Evolutionary conservation across 768 basidiomycete genomes (phyloP).

Genomic region (Suillus alpinus): DNA sequence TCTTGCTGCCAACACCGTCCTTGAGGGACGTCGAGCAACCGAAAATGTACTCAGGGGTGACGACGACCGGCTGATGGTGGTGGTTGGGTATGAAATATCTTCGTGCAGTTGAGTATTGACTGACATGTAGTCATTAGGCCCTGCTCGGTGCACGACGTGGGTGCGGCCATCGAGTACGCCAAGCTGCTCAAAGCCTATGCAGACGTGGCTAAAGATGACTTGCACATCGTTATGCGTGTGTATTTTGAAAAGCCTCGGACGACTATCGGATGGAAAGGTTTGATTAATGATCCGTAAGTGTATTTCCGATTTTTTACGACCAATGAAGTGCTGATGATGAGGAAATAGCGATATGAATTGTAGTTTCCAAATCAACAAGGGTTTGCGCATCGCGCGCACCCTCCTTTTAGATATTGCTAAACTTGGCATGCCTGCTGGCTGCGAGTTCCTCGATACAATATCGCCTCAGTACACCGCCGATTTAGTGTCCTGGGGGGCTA

Average conservation of each 20-base stretch:
- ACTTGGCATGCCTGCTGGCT: constrained; percentile 90
- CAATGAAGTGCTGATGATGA: neutral
- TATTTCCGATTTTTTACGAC: neutral
- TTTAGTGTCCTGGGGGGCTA: constrained; percentile 92
- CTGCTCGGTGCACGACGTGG: constrained; percentile 91
- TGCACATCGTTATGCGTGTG: constrained; percentile 95
- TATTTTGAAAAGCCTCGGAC: constrained; percentile 98
- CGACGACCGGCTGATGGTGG: constrained; percentile 90
- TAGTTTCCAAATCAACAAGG: constrained; percentile 94
- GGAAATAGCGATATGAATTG: constrained; percentile 68
- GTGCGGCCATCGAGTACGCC: constrained; percentile 87
- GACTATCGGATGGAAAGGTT: constrained; percentile 98
- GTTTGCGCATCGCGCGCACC: constrained; percentile 82
- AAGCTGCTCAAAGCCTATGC: constrained; percentile 76
- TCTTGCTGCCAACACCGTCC: constrained; percentile 80
- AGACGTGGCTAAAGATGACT: constrained; percentile 74
- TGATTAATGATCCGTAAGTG: constrained; percentile 85
- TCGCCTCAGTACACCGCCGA: constrained; percentile 91
- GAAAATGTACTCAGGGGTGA: constrained; percentile 81
- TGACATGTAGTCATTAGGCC: constrained; percentile 48
- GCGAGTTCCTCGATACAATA: constrained; percentile 88
- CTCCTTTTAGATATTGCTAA: constrained; percentile 87
- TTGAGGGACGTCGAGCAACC: constrained; percentile 76
- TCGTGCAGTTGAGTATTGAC: constrained; percentile 1
- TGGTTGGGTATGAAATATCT: constrained; percentile 65